Percentiles rank a stretch among this genome's conserved stretches.
phyloP scores from a whole-genome alignment of 345 rosid genomes.

The Raphanus raphanistrum region DNA sequence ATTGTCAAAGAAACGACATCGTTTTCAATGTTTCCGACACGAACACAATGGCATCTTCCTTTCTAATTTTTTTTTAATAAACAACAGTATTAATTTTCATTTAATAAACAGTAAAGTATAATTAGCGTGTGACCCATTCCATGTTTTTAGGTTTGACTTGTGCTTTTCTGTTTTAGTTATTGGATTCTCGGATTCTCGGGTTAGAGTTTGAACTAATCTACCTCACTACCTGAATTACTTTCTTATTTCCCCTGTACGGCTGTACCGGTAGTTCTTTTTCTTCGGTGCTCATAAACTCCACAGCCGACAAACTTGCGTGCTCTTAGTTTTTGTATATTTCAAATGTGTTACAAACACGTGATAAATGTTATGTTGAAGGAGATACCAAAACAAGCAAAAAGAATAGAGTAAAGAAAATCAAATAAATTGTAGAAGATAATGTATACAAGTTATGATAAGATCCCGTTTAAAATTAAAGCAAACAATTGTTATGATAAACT shows the following conservation, averaged over 20 bases:
- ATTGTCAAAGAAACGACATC: neutral
- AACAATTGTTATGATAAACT: neutral
- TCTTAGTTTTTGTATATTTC: neutral
- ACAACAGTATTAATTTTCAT: neutral
- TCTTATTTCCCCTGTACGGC: neutral
- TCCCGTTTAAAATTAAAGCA: neutral
- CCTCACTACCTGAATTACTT: neutral
- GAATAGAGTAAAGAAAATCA: too few relatives aligned
- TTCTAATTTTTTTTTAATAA: neutral
- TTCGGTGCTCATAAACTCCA: neutral
- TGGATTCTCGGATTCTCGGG: conserved; percentile 17
- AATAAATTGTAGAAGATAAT: too few relatives aligned
- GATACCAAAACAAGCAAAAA: neutral
- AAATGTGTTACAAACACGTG: neutral
- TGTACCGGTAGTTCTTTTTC: neutral
- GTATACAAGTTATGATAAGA: neutral
- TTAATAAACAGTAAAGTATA: neutral
- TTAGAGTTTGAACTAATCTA: neutral
- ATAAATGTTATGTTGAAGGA: neutral
- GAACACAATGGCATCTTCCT: conserved; percentile 14
- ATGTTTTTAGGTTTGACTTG: conserved; percentile 1
- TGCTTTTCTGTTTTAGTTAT: conserved; percentile 15
- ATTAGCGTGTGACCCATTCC: conserved; percentile 22
- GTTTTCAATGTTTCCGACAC: conserved; percentile 16
- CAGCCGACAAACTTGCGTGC: conserved; percentile 4